Conservation (phyloP, 2,329 filamentous ascomycete species). For the Scolecobasidium constrictum region DNA sequence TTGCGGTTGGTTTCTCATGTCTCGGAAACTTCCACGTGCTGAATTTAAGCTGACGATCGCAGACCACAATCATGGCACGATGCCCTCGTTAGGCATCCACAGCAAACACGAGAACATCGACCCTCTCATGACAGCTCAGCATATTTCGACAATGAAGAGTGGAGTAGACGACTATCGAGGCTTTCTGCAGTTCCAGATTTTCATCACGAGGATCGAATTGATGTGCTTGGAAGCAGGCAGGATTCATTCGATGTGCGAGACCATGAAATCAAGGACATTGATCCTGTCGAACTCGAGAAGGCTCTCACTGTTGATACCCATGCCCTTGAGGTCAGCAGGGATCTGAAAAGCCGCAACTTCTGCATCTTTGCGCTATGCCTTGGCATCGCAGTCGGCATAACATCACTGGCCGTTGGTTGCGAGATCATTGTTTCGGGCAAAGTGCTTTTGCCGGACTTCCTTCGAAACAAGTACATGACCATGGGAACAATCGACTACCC, state of each 20-base stretch:
- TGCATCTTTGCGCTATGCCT: background rate
- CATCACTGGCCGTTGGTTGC: background rate
- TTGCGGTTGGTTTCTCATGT: too few species aligned
- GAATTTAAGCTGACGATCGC: too few species aligned
- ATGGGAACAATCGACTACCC: slow-evolving; percentile 2
- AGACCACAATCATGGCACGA: too few species aligned
- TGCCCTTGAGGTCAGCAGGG: background rate
- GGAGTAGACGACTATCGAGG: background rate
- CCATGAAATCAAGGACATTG: too few species aligned
- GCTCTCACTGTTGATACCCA: too few species aligned
- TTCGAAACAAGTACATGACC: background rate
- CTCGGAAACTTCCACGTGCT: too few species aligned
- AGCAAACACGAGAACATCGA: background rate
- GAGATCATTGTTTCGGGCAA: background rate
- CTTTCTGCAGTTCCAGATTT: too few species aligned
- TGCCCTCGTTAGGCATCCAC: background rate
- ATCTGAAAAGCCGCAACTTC: slow-evolving; percentile 2
- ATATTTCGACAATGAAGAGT: background rate
- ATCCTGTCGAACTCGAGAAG: too few species aligned
- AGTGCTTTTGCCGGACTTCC: background rate
- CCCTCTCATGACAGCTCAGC: background rate
- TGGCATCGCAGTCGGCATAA: background rate
- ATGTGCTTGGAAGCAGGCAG: too few species aligned
- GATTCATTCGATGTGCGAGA: too few species aligned
- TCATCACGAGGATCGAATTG: too few species aligned